Base-by-base conservation (phyloP, 108 stramenopile genomes). In the Conticribra guillardii region DNA sequence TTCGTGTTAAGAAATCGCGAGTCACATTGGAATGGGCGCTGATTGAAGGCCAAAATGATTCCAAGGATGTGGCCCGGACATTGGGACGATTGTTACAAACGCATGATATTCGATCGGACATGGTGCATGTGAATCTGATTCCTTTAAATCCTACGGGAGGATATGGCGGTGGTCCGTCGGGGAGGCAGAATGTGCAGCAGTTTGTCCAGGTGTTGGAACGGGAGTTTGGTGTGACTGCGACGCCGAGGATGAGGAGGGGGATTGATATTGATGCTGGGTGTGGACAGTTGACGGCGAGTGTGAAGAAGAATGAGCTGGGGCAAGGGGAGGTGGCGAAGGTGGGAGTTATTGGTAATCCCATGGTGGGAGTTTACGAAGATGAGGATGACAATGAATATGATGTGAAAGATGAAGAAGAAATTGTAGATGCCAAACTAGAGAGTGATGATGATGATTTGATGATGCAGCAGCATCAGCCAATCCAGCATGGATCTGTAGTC, bases 261-360 rank as follows among this genome's bases (percentile, higher is more conserved):
- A 97, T 99, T 67, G 98, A 99, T 82, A 97, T 99, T 63, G 87
- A 97, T 71, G 98, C 98, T 32, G 98, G 98, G 24, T 99, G 98
- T 84, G 98, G 98, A 7, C 98, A 99, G 70, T 87, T 99, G 48
- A 98, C 86, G 19, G 82, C 90, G 23, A 81, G 94, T 47, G 79
- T 78, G 24, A 86, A 84, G 48, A 85, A 76, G 68, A 74, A 67
- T 26, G 60, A 85, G 37, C 11, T 41, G 54, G 74, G n/a, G n/a
- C n/a, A 80, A 24, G 64, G 27, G 44, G 64, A 64, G n/a, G 22
- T 32, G 18, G 21, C 21, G 21, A 50, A 60, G 32, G 21, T 60
- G 14, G 44, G 50, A 21, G 68, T 59, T 31, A 56, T 23, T 16
- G 23, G 62, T 34, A 45, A 37, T 46, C 77, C 69, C 31, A 48